A percentile compares a stretch with the other conserved stretches of the same genome.
phyloP scores from a whole-genome alignment of 805 yeast species.

The Debaryomyces tyrocola region DNA sequence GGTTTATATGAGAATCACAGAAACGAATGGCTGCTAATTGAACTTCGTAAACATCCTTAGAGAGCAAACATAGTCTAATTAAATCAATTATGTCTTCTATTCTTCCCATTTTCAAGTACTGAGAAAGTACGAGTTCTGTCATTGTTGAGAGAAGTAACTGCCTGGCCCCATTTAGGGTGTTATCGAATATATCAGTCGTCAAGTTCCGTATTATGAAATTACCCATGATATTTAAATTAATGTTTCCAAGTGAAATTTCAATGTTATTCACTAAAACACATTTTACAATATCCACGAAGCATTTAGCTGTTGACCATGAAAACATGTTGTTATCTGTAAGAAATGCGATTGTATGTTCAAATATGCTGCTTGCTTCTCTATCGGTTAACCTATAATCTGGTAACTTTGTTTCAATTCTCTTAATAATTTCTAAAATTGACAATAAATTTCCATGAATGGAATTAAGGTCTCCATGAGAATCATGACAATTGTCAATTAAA shows the following conservation, averaged over 20 bases:
- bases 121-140: constrained; percentile 25
- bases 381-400: neutral
- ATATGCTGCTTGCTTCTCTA: constrained; percentile 5
- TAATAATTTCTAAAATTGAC: constrained; percentile 30
- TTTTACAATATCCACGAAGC: constrained; percentile 22
- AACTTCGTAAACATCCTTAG: constrained; percentile 38
- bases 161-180: constrained; percentile 46
- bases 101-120: constrained; percentile 11
- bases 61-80: constrained; percentile 32
- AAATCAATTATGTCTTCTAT: constrained; percentile 22
- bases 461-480: constrained; percentile 14
- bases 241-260: constrained; percentile 1
- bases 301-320: constrained; percentile 32
- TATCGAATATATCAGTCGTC: constrained; percentile 3
- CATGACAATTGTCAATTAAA: constrained; percentile 23
- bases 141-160: constrained; percentile 45
- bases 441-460: constrained; percentile 57
- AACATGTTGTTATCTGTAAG: constrained; percentile 11
- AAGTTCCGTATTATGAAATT: constrained; percentile 35
- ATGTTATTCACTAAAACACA: constrained; percentile 7
- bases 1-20: constrained; percentile 10
- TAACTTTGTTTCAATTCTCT: constrained; percentile 5
- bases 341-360: constrained; percentile 1
- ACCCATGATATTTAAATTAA: constrained; percentile 22
- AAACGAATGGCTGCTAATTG: constrained; percentile 41